Evolutionary conservation across 306 rosid genomes (phyloP).

Genomic region (Pueraria montana): DNA sequence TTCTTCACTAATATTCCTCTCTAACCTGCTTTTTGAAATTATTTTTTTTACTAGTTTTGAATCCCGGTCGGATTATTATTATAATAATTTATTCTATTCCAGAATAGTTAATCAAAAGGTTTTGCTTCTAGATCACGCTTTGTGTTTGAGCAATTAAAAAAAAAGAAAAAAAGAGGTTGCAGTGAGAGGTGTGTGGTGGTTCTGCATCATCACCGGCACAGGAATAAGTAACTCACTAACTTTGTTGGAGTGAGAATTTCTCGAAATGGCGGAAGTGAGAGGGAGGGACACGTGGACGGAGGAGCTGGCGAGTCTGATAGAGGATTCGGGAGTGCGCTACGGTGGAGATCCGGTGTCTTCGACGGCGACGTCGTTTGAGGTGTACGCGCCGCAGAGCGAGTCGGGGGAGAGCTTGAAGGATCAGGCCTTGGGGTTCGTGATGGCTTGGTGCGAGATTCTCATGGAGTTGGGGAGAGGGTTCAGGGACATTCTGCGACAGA

Average conservation of each 20-base stretch:
- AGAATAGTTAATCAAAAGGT: constrained; percentile 22
- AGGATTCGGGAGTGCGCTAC: constrained; percentile 60
- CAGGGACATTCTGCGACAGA: constrained; percentile 83
- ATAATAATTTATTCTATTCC: too few relatives aligned
- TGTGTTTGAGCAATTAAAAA: constrained; percentile 9
- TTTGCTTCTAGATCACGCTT: constrained; percentile 71
- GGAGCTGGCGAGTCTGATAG: constrained; percentile 71
- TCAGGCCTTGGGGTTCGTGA: constrained; percentile 77
- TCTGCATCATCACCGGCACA: constrained; percentile 13
- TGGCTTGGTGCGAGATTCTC: constrained; percentile 93
- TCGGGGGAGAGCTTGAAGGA: constrained; percentile 79
- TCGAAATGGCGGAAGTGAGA: constrained; percentile 65
- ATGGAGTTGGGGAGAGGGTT: constrained; percentile 84
- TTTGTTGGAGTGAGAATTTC: constrained; percentile 31
- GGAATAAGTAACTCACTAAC: neutral
- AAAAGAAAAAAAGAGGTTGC: constrained; percentile 16
- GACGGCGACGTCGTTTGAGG: constrained; percentile 53
- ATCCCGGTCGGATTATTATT: constrained; percentile 7
- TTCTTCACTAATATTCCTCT: neutral
- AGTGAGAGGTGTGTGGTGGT: constrained; percentile 30
- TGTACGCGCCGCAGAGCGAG: constrained; percentile 36
- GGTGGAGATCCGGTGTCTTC: constrained; percentile 58
- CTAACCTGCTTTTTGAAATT: neutral
- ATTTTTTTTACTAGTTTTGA: neutral
- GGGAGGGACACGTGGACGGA: constrained; percentile 65